A percentile compares a stretch with the other conserved stretches of the same genome.
These are phyloP conservation scores for Fusarium anguioides DNA, from an alignment of 2,329 filamentous ascomycete species.

Conservation along the genomic window DNA sequence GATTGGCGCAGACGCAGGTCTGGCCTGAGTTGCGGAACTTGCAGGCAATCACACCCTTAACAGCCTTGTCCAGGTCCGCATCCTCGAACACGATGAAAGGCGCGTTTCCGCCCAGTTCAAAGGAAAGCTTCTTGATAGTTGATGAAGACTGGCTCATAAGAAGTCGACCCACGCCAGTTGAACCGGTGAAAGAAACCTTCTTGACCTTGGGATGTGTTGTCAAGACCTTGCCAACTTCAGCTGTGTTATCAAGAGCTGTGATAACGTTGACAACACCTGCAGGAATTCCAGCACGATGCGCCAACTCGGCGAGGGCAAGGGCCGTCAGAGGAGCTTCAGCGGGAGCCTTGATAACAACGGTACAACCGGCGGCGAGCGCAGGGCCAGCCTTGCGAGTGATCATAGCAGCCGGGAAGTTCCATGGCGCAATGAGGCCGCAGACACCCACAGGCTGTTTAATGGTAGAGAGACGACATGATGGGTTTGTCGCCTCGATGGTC, in stretches of 20 bases:
- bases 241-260: slow-evolving; percentile 80
- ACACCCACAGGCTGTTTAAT: slow-evolving; percentile 51
- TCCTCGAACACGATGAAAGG: slow-evolving; percentile 84
- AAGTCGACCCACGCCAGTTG: slow-evolving; percentile 54
- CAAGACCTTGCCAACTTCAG: slow-evolving; percentile 74
- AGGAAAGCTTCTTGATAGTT: slow-evolving; percentile 78
- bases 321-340: slow-evolving; percentile 91
- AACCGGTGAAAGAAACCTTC: slow-evolving; percentile 81
- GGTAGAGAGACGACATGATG: slow-evolving; percentile 63
- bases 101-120: slow-evolving; percentile 79
- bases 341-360: slow-evolving; percentile 86
- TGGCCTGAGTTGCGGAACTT: slow-evolving; percentile 80
- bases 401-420: slow-evolving; percentile 72
- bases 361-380: slow-evolving; percentile 76
- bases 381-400: slow-evolving; percentile 60
- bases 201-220: slow-evolving; percentile 59
- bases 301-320: slow-evolving; percentile 85
- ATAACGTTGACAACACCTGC: slow-evolving; percentile 89
- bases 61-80: slow-evolving; percentile 75
- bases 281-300: slow-evolving; percentile 84
- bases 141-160: slow-evolving; percentile 77
- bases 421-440: slow-evolving; percentile 51
- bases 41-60: slow-evolving; percentile 71
- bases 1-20: slow-evolving; percentile 75
- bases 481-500: slow-evolving; percentile 66